Percentiles rank a stretch among this genome's conserved stretches.
phyloP scores from a whole-genome alignment of 179 eudicot species.

The Beta corolliflora region DNA sequence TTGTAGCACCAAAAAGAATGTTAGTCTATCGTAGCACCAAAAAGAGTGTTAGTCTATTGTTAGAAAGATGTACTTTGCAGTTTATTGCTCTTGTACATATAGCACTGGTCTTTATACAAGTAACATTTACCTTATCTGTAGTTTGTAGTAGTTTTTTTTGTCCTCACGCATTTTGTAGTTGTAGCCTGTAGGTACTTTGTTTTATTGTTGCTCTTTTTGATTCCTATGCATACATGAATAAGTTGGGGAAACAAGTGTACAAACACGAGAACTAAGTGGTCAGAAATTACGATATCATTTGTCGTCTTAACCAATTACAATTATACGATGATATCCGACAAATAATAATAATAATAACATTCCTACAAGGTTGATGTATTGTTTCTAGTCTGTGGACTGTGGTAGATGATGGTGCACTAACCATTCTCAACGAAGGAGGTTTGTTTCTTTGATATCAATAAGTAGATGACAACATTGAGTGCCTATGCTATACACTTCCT shows the following conservation, averaged over 20 bases:
- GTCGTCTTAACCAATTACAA: neutral
- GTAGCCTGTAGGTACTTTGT: neutral
- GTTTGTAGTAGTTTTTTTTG: neutral
- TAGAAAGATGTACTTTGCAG: slow-evolving; percentile 12
- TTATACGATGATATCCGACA: neutral
- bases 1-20: too few relatives aligned
- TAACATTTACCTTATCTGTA: neutral
- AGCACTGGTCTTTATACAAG: neutral
- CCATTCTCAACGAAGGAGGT: too few relatives aligned
- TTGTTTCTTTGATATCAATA: too few relatives aligned
- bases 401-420: too few relatives aligned
- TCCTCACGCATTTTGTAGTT: neutral
- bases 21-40: too few relatives aligned
- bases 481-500: too few relatives aligned
- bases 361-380: too few relatives aligned
- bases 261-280: neutral
- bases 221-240: neutral
- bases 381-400: too few relatives aligned
- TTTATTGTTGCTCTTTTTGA: too few relatives aligned
- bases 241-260: neutral
- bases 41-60: neutral
- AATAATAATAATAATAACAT: too few relatives aligned
- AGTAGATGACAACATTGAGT: too few relatives aligned
- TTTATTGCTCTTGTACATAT: neutral
- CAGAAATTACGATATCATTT: neutral